Percentiles rank a stretch among this genome's conserved stretches.
phyloP scores from a whole-genome alignment of 176 grass and related monocot species.

The Echinochloa phyllopogon region DNA sequence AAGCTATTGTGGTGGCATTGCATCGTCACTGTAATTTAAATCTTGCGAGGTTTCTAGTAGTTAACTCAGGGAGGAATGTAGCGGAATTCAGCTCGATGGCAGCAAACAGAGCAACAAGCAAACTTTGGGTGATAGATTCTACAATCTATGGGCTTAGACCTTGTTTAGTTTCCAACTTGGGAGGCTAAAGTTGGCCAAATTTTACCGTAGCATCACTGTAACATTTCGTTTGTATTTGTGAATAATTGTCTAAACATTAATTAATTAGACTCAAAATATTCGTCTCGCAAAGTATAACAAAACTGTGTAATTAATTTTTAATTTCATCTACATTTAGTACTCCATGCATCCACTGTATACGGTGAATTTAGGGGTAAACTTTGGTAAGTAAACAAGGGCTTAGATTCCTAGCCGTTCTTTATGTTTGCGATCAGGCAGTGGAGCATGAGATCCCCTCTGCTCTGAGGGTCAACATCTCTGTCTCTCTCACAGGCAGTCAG shows the following conservation, averaged over 20 bases:
- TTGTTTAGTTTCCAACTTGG: no score
- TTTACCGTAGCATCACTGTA: no score
- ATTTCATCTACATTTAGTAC: no score
- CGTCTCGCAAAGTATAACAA: no score
- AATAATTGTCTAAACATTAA: no score
- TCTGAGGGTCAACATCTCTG: conserved; percentile 16
- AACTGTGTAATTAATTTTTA: no score
- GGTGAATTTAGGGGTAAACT: no score
- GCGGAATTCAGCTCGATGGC: background rate
- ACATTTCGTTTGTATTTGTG: no score
- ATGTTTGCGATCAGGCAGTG: conserved; percentile 13
- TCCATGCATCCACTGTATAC: no score
- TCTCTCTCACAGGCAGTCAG: background rate
- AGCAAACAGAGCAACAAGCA: background rate
- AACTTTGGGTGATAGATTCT: background rate
- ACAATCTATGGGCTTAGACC: background rate
- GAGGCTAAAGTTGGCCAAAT: no score
- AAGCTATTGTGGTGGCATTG: background rate
- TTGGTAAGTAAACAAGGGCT: no score
- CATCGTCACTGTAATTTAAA: background rate
- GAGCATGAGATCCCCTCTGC: background rate
- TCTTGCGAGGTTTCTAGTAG: conserved; percentile 25
- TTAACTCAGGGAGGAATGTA: background rate
- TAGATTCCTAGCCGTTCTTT: conserved; percentile 24
- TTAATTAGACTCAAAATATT: no score